Percentiles rank a stretch among this genome's conserved stretches.
phyloP scores from a whole-genome alignment of 805 yeast genomes.

The Sugiyamaella mastotermitis region DNA sequence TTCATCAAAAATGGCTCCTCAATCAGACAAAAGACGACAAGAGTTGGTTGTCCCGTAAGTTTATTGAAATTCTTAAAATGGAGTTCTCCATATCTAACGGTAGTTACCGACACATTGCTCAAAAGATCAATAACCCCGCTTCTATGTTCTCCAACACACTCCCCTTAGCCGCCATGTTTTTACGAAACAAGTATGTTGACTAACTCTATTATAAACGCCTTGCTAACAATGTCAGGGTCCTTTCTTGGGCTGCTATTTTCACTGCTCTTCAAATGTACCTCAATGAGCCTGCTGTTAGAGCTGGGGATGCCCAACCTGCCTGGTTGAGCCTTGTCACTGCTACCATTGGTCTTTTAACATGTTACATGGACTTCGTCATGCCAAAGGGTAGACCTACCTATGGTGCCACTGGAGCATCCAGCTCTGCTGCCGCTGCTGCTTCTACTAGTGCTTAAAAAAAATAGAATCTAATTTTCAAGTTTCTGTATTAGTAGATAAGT shows the following conservation, averaged over 20 bases:
- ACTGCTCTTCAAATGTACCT: conserved; percentile 29
- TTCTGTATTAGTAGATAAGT: background rate
- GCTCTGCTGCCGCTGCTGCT: conserved; percentile 5
- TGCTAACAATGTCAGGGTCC: conserved; percentile 15
- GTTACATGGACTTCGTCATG: conserved; percentile 32
- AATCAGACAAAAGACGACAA: conserved; percentile 21
- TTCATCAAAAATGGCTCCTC: conserved; percentile 19
- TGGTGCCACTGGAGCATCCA: conserved; percentile 5
- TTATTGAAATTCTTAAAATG: background rate
- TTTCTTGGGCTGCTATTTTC: conserved; percentile 34
- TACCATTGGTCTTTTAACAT: conserved; percentile 27
- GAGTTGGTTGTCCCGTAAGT: conserved; percentile 31
- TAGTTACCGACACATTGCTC: conserved; percentile 18
- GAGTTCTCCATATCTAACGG: background rate
- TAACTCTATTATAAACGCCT: background rate
- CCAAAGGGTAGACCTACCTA: conserved; percentile 20
- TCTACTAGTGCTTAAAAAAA: conserved; percentile 2
- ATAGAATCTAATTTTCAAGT: too few species aligned
- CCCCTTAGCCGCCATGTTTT: conserved; percentile 35
- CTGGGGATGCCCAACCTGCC: conserved; percentile 24
- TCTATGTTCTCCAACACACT: conserved; percentile 25
- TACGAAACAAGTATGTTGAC: conserved; percentile 27
- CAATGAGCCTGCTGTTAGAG: conserved; percentile 25
- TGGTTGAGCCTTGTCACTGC: conserved; percentile 27
- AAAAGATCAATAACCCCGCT: conserved; percentile 14